Percentiles rank a stretch among this genome's conserved stretches.
Evolutionary conservation across 192 early-diverging fungal genomes (phyloP).

Genomic region (Pilaira anomala): DNA sequence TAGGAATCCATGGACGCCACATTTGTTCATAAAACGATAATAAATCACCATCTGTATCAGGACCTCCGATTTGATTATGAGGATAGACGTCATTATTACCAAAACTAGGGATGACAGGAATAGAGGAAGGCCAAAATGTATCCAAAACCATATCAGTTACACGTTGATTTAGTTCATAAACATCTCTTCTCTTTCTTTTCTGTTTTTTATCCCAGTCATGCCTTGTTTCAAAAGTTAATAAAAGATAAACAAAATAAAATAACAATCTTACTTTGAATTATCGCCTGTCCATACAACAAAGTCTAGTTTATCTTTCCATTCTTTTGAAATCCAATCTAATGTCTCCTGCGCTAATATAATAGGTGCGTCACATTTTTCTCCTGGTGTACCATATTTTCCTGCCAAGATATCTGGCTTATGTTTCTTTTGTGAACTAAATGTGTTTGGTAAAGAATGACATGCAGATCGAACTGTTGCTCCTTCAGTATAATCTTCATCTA

Average conservation of each 20-base stretch:
- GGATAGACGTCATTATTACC: constrained; percentile 74
- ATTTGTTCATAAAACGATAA: constrained; percentile 41
- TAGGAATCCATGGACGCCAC: constrained; percentile 55
- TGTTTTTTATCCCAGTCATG: constrained; percentile 59
- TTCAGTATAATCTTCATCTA: constrained; percentile 38
- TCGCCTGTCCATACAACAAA: constrained; percentile 77
- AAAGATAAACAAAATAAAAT: not conserved
- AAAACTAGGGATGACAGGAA: constrained; percentile 49
- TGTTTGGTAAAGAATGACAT: constrained; percentile 45
- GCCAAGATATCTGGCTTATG: constrained; percentile 19
- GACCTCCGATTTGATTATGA: constrained; percentile 49
- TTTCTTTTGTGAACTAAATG: constrained; percentile 12
- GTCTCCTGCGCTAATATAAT: constrained; percentile 52
- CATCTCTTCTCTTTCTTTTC: constrained; percentile 51
- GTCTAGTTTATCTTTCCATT: constrained; percentile 48
- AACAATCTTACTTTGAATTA: constrained; percentile 47
- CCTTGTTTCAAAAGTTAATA: constrained; percentile 26
- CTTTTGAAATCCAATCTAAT: constrained; percentile 44
- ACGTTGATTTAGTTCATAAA: constrained; percentile 48
- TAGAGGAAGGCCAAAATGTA: constrained; percentile 36
- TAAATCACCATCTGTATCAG: constrained; percentile 1
- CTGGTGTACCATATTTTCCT: constrained; percentile 54
- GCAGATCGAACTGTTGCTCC: constrained; percentile 53
- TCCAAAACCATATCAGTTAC: constrained; percentile 38
- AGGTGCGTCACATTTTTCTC: constrained; percentile 61